Conservation (phyloP, 2,329 filamentous ascomycete genomes). For the Ramularia collo-cygni region DNA sequence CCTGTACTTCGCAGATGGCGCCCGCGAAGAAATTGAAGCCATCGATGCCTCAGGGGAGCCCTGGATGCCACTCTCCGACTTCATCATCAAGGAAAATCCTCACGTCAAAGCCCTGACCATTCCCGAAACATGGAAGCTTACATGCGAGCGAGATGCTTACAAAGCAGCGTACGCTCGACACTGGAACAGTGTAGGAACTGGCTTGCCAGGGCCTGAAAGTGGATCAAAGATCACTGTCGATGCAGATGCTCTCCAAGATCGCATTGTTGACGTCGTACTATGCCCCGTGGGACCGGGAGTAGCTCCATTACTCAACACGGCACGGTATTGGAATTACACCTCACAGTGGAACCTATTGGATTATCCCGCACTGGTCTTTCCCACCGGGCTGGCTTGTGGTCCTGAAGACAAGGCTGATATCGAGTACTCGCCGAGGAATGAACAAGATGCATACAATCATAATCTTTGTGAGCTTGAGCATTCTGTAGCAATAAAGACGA, state of each 20-base stretch:
- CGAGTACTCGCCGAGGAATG: slow-evolving; percentile 36
- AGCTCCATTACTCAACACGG: slow-evolving; percentile 47
- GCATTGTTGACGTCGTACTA: slow-evolving; percentile 53
- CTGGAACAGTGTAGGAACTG: slow-evolving; percentile 40
- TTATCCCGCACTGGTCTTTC: slow-evolving; percentile 51
- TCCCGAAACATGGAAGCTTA: slow-evolving; percentile 38
- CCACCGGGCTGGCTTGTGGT: slow-evolving; percentile 43
- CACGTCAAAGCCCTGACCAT: slow-evolving; percentile 38
- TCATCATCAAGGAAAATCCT: slow-evolving; percentile 52
- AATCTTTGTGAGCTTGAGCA: slow-evolving; percentile 36
- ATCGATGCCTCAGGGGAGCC: slow-evolving; percentile 53
- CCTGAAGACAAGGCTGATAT: slow-evolving; percentile 34
- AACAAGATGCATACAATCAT: slow-evolving; percentile 43
- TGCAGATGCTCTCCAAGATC: slow-evolving; percentile 20
- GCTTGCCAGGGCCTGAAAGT: slow-evolving; percentile 18
- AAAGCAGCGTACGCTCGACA: slow-evolving; percentile 39
- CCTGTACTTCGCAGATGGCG: slow-evolving; percentile 57
- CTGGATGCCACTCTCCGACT: slow-evolving; percentile 50
- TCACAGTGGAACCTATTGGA: slow-evolving; percentile 63
- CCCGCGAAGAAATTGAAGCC: slow-evolving; percentile 44
- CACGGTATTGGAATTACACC: slow-evolving; percentile 60
- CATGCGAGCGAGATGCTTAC: slow-evolving; percentile 38
- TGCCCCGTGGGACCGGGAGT: slow-evolving; percentile 52
- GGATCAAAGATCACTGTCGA: slow-evolving; percentile 3
- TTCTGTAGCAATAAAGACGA: too few relatives aligned